Percentiles rank a stretch among this genome's conserved stretches.
phyloP scores from a whole-genome alignment of 2,329 filamentous ascomycete genomes.

The Diaporthe sp. region DNA sequence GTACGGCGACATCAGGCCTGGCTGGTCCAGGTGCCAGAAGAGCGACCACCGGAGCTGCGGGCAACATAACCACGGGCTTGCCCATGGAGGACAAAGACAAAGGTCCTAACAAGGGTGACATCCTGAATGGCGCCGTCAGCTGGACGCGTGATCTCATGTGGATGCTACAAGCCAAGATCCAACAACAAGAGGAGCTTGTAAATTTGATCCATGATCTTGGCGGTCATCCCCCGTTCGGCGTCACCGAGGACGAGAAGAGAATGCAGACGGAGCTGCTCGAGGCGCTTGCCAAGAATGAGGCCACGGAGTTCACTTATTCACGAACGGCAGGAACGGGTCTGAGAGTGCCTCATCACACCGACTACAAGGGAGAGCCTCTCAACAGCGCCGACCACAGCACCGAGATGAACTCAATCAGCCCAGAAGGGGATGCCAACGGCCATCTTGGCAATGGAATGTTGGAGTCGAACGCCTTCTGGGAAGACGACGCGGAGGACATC shows the following conservation, averaged over 20 bases:
- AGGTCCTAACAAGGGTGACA: conserved; percentile 98
- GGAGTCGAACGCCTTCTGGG: conserved; percentile 38
- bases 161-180: conserved; percentile 90
- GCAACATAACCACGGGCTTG: conserved; percentile 91
- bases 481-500: conserved; percentile 62
- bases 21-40: conserved; percentile 87
- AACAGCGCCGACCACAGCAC: conserved; percentile 55
- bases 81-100: conserved; percentile 98
- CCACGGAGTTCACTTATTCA: conserved; percentile 84
- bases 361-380: conserved; percentile 85
- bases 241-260: conserved; percentile 91
- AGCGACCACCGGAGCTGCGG: conserved; percentile 76
- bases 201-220: conserved; percentile 81
- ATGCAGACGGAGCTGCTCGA: conserved; percentile 96
- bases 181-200: conserved; percentile 89
- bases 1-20: conserved; percentile 86
- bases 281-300: conserved; percentile 84
- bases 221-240: conserved; percentile 82
- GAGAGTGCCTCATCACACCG: conserved; percentile 92
- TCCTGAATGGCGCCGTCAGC: conserved; percentile 95
- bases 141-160: conserved; percentile 99
- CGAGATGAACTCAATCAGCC: conserved; percentile 67
- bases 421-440: conserved; percentile 47
- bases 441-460: conserved; percentile 41
- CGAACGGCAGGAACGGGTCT: conserved; percentile 86